These are phyloP conservation scores for Taphrina wiesneri DNA, from an alignment of 1,139 yeast genomes.

Conservation along the genomic window DNA sequence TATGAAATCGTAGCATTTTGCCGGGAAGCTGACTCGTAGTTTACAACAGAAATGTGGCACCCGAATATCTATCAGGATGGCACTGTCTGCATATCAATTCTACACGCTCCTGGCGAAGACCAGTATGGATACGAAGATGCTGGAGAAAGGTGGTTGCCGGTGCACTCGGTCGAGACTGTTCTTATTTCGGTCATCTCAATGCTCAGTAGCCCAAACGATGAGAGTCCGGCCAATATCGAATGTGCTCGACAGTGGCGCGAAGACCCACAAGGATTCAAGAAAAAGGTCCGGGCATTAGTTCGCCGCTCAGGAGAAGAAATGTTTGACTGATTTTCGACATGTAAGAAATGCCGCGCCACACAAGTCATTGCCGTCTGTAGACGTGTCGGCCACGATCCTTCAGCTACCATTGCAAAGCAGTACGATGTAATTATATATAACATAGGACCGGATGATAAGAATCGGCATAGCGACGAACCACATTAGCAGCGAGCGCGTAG, in stretches of 20 bases:
- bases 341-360: neutral
- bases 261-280: conserved; percentile 41
- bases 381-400: too few species aligned
- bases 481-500: conserved; percentile 2
- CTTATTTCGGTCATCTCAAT: conserved; percentile 41
- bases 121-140: conserved; percentile 42
- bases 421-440: neutral
- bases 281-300: conserved; percentile 41
- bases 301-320: conserved; percentile 40
- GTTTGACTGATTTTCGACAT: conserved; percentile 9
- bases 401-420: too few species aligned
- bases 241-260: conserved; percentile 42
- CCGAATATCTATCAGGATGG: conserved; percentile 42
- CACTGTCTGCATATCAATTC: conserved; percentile 41
- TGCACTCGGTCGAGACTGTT: conserved; percentile 42
- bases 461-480: neutral
- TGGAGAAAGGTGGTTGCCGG: conserved; percentile 43
- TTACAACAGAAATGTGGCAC: conserved; percentile 42
- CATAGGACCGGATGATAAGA: neutral
- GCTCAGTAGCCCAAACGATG: conserved; percentile 42
- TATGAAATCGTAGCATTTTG: neutral
- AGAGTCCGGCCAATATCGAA: conserved; percentile 42
- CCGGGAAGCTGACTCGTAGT: conserved; percentile 26
- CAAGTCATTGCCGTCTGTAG: too few species aligned
- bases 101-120: conserved; percentile 43